Evolutionary conservation across 495 filamentous ascomycete species (phyloP), one percentile per base, ranked within the genome.

Genomic region (Entonaema liquescens): DNA sequence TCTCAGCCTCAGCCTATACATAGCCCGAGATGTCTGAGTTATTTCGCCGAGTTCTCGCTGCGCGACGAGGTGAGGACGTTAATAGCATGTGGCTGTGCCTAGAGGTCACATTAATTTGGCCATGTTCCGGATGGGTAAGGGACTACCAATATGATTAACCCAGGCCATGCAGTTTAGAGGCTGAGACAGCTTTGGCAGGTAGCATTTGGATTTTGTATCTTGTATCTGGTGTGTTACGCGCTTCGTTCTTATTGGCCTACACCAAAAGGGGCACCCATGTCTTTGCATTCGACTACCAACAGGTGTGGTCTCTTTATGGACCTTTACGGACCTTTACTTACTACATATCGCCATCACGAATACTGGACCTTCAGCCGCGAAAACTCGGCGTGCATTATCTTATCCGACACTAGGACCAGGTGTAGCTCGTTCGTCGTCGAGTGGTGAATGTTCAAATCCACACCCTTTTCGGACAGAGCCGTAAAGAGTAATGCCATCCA

Each of bases 151-250:
- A 23, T 47, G 50, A 62, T 35, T 9, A 25, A 58, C 53, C 15
- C 29, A 62, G 49, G 23, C 35, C 31, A 59, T 58, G 28, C 25
- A 40, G 50, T 57, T 50, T 60, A 63, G 70, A 73, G 65, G 70
- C 70, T 73, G 70, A 73, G 70, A 73, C 65, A 42, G 57, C 70
- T 73, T 68, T 47, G 70, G 70, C 65, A 73, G 70, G 70, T 73
- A 68, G 65, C 50, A 73, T 69, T 56, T 36, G 26, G 21, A 52
- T 72, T 71, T 65, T n/a, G n/a, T n/a, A n/a, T n/a, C n/a, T n/a
- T 68, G 62, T 65, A 56, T 61, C 55, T 42, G 11, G 11, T 40
- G 21, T 66, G 62, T 62, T 69, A 73, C 70, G 65, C 65, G 50
- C 56, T 42, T 50, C 49, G 17, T 38, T 42, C 52, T 66, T 8